A percentile compares a stretch with the other conserved stretches of the same genome.
Conservation (phyloP, 306 rosid species). For the Elaeagnus macrophylla region DNA sequence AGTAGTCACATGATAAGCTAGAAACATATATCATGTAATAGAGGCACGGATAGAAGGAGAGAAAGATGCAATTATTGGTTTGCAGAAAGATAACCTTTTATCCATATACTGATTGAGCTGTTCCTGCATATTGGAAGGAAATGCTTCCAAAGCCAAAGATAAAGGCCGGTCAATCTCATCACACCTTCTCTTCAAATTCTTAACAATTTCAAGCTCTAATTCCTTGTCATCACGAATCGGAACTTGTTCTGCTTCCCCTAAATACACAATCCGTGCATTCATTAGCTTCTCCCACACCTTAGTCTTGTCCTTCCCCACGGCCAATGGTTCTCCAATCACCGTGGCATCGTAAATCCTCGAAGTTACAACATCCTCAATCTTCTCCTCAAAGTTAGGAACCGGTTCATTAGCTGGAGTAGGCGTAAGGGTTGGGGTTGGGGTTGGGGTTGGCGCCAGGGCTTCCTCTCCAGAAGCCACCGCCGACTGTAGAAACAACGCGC, state of each 20-base stretch:
- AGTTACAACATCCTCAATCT: slow-evolving; percentile 47
- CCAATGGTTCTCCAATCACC: slow-evolving; percentile 83
- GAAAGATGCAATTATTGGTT: too few species aligned
- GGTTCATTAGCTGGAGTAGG: slow-evolving; percentile 12
- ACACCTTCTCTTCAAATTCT: slow-evolving; percentile 52
- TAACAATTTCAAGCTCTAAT: slow-evolving; percentile 79
- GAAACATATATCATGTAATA: too few species aligned
- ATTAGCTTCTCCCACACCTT: slow-evolving; percentile 93
- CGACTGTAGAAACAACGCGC: slow-evolving; percentile 54
- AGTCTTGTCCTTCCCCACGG: slow-evolving; percentile 73
- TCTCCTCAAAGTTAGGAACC: slow-evolving; percentile 27
- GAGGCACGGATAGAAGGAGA: too few species aligned
- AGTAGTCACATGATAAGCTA: too few species aligned
- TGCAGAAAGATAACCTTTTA: slow-evolving; percentile 36
- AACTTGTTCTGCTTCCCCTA: slow-evolving; percentile 94
- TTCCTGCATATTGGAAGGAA: slow-evolving; percentile 72
- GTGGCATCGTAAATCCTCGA: slow-evolving; percentile 89
- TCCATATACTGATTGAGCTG: slow-evolving; percentile 61
- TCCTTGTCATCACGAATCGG: slow-evolving; percentile 84
- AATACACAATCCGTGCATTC: slow-evolving; percentile 69
- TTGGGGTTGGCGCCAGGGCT: slow-evolving; percentile 9
- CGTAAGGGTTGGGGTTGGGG: too few species aligned
- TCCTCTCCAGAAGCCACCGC: slow-evolving; percentile 50
- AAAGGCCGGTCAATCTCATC: slow-evolving; percentile 41
- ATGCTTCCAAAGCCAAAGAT: slow-evolving; percentile 74